Evolutionary conservation across 2,329 filamentous ascomycete genomes (phyloP).

Genomic region (Alternaria hordeiaustralica): DNA sequence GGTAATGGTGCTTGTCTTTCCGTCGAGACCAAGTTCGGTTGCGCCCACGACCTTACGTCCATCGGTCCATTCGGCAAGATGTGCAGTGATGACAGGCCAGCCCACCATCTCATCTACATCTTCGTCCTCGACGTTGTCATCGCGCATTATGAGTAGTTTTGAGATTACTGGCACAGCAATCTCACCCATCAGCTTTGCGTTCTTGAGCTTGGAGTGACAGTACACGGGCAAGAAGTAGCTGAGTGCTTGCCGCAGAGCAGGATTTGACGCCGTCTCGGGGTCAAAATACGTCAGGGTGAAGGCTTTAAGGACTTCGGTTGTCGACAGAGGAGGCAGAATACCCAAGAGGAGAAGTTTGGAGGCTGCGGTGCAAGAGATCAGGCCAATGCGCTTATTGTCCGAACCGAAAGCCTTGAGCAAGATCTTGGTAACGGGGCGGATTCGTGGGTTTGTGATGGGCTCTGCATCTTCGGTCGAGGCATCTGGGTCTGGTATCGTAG

Average conservation of each 20-base stretch:
- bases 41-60: conserved; percentile 77
- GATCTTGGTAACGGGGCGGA: conserved; percentile 78
- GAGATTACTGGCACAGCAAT: conserved; percentile 78
- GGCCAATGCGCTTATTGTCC: conserved; percentile 75
- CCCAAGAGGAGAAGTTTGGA: conserved; percentile 87
- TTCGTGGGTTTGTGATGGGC: conserved; percentile 43
- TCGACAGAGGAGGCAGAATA: conserved; percentile 59
- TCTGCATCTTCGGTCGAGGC: conserved; percentile 49
- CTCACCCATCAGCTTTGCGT: conserved; percentile 79
- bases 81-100: conserved; percentile 77
- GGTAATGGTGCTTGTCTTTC: conserved; percentile 61
- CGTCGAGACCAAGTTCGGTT: conserved; percentile 51
- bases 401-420: conserved; percentile 77
- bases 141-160: conserved; percentile 65
- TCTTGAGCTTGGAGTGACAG: conserved; percentile 82
- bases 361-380: conserved; percentile 79
- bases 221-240: conserved; percentile 96
- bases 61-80: conserved; percentile 94
- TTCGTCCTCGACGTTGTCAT: conserved; percentile 73
- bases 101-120: conserved; percentile 77
- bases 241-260: conserved; percentile 82
- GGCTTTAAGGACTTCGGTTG: conserved; percentile 78
- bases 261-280: conserved; percentile 79
- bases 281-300: conserved; percentile 90
- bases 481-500: conserved; percentile 51